Evolutionary conservation across 2,329 filamentous ascomycete species (phyloP).

Genomic region (Aspergillus felis): DNA sequence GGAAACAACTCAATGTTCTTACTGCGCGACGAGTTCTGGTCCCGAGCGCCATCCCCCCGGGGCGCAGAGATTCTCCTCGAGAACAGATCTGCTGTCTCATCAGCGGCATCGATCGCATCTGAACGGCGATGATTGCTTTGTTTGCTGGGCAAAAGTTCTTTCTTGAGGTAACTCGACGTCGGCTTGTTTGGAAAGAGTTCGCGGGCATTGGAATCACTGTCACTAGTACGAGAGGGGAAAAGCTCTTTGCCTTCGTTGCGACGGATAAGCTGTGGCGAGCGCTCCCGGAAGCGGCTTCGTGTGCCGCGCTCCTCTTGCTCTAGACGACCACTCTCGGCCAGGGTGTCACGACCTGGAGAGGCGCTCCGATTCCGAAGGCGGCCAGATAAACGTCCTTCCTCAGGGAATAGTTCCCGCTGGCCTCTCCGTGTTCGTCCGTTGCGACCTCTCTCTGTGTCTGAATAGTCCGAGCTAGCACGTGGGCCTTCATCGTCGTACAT

Average conservation of each 20-base stretch:
- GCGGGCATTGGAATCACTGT: constrained; percentile 36
- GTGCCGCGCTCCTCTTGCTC: constrained; percentile 35
- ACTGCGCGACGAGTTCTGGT: constrained; percentile 21
- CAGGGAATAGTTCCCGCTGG: constrained; percentile 38
- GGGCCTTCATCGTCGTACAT: constrained; percentile 73
- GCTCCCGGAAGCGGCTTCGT: constrained; percentile 39
- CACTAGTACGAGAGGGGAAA: constrained; percentile 46
- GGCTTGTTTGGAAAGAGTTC: constrained; percentile 47
- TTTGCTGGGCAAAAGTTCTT: constrained; percentile 58
- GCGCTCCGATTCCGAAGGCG: constrained; percentile 58
- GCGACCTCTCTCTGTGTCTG: constrained; percentile 27
- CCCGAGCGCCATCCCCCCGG: constrained; percentile 44
- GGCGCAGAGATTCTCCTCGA: constrained; percentile 48
- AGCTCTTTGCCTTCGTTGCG: constrained; percentile 52
- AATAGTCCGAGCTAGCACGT: constrained; percentile 20
- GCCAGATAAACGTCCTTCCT: constrained; percentile 34
- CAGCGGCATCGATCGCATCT: constrained; percentile 51
- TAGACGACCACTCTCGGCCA: constrained; percentile 37
- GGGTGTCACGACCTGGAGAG: constrained; percentile 54
- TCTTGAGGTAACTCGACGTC: constrained; percentile 43
- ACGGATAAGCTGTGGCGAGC: constrained; percentile 36
- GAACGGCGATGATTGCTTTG: constrained; percentile 45
- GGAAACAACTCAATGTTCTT: constrained; percentile 39
- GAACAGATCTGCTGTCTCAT: constrained; percentile 52
- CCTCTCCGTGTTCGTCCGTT: constrained; percentile 27